Base-by-base conservation (phyloP, 148 eudicot species). In the Polygonum maritimum region DNA sequence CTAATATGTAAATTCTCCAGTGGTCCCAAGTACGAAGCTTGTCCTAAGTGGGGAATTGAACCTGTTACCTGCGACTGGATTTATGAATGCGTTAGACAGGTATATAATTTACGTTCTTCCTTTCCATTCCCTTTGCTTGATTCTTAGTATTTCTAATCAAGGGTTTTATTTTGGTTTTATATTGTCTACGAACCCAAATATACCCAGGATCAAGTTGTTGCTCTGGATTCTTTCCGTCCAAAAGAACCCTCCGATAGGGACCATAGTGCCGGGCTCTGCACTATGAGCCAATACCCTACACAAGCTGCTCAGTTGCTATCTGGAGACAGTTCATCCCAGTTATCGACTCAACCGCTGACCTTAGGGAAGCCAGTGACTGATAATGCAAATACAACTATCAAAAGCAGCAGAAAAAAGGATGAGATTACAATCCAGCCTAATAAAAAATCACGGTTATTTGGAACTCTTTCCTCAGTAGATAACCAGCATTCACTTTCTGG, bases 1-100 rank as follows among this genome's bases (percentile, higher is more conserved):
- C 82, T 95, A 72, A 49, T 95, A 49, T 95, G 97, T 75, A 90
- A 92, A 81, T 95, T 89, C 75, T 82, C 89, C 70, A 82, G 80
- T 82, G 98, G 98, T 79, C 87, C 86, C 48, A 95, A 95, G 81
- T 92, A 89, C 62, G 87, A 87, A 76, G 91, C 87, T 85, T 92
- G 97, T 70, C 73, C 86, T 83, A 90, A 85, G 81, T 92, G 87
- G 88, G 92, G 97, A 49, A 77, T 89, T 72, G 87, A 84, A 39
- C 51, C 89, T 38, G 85, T 90, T 78, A 89, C 87, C 75, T 78
- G 85, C 74, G 94, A 95, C 82, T 95, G 98, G 98, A 86, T 95
- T 35, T 90, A 84, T 73, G 97, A 92, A 80, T 95, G 97, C 75
- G 82, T 89, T 36, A 87, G 76, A 77, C 88, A 90, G 98, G 98